Base-by-base conservation (phyloP, 2,329 filamentous ascomycete species). In the Plectosphaerella sp. region DNA sequence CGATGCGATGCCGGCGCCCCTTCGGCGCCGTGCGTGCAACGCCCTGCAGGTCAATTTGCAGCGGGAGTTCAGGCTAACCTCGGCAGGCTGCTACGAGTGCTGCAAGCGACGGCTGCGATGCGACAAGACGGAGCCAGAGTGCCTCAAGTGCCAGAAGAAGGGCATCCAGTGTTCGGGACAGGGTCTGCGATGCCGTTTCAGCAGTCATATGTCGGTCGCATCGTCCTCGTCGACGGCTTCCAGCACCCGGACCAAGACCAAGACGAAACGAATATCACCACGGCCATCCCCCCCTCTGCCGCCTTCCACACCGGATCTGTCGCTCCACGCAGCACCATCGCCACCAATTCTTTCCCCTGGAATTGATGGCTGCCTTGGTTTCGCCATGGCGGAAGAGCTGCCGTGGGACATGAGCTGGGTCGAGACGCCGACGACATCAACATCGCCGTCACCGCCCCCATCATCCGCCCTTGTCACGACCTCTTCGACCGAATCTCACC, bases 141-240 rank as follows among this genome's bases (percentile, higher is more conserved):
- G 71, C 52, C 54, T 59, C 18, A 73, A 73, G 48, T 73, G 71
- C 50, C 55, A 61, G 10, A 72, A 72, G 51, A 67, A 66, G 35
- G 65, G 65, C n/a, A 59, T 73, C 16, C 57, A 62, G 8, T 73
- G 71, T 55, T 72, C 71, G 1, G 71, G 71, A 0, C 59, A 70
- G 25, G 66, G 66, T 3, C 54, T 67, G 6, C 61, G 67, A 9
- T 71, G 68, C 45, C 66, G 67, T 14, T 70, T 72, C 41, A 68
- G 66, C 46, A 63, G 62, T 51, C 53, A 68, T 57, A 56, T 66
- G 63, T 25, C 33, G 1, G 15, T 24, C 8, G 7, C 47, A 11
- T 12, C 47, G 14, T 20, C 47, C 4, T 33, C 15, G 8, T 47
- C 45, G 3, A 35, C 45, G 15, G 11, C n/a, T 3, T n/a, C 7